Conservation (phyloP, 306 rosid species). For the Rosa lucieae region DNA sequence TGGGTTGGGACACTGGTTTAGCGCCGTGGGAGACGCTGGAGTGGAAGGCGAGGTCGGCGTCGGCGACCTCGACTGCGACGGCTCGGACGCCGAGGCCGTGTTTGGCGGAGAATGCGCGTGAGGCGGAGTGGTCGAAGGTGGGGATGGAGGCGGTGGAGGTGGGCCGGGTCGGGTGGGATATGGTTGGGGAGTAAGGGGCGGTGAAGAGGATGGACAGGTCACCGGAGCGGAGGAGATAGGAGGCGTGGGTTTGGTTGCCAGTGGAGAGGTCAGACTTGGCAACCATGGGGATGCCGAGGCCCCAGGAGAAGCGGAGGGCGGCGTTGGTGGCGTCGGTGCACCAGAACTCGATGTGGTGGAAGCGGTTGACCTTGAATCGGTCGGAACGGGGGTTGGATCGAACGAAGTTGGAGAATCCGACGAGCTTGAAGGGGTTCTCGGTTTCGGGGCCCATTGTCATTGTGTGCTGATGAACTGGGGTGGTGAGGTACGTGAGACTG, state of each 20-base stretch:
- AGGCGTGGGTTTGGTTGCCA: slow-evolving; percentile 71
- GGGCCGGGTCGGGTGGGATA: slow-evolving; percentile 32
- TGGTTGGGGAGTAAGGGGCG: slow-evolving; percentile 70
- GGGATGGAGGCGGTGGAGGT: slow-evolving; percentile 57
- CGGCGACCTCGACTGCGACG: slow-evolving; percentile 64
- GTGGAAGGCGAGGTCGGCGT: slow-evolving; percentile 62
- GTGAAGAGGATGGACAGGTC: slow-evolving; percentile 85
- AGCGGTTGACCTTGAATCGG: slow-evolving; percentile 59
- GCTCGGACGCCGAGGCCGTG: slow-evolving; percentile 91
- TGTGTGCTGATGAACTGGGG: too few species aligned
- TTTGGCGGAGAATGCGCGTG: slow-evolving; percentile 49
- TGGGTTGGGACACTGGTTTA: slow-evolving; percentile 38
- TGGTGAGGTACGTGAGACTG: not conserved
- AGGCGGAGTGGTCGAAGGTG: slow-evolving; percentile 44
- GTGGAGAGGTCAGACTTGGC: slow-evolving; percentile 90
- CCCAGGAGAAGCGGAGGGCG: slow-evolving; percentile 76
- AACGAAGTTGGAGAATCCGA: slow-evolving; percentile 66
- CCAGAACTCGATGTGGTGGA: slow-evolving; percentile 94
- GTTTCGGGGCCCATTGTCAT: slow-evolving; percentile 39
- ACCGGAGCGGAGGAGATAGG: slow-evolving; percentile 88
- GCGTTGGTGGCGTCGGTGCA: slow-evolving; percentile 81
- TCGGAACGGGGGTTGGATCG: slow-evolving; percentile 74
- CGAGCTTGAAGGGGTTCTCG: slow-evolving; percentile 37
- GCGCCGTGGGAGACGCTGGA: slow-evolving; percentile 68
- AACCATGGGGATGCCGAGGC: slow-evolving; percentile 71